Percentiles rank a stretch among this genome's conserved stretches.
phyloP scores from a whole-genome alignment of 495 filamentous ascomycete genomes.

The Wilcoxina mikolae region DNA sequence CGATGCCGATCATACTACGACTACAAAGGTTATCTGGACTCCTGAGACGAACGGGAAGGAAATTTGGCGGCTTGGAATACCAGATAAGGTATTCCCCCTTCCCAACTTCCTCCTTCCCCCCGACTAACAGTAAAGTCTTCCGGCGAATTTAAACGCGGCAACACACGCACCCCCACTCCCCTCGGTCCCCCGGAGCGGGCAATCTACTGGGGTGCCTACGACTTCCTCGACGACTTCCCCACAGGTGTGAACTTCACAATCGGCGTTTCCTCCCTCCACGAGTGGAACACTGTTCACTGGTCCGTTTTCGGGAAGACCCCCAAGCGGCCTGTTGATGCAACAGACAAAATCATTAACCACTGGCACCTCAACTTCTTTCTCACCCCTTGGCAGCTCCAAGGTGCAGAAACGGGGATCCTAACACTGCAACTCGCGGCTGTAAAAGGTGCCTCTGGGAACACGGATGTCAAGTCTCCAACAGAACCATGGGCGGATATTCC shows the following conservation, averaged over 20 bases:
- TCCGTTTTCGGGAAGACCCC: slow-evolving; percentile 38
- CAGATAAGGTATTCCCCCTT: no score
- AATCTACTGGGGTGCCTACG: slow-evolving; percentile 43
- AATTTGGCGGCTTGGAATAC: slow-evolving; percentile 41
- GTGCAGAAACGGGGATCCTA: slow-evolving; percentile 34
- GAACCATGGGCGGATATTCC: slow-evolving; percentile 37
- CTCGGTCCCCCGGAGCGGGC: slow-evolving; percentile 37
- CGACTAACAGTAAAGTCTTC: no score
- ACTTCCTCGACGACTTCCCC: slow-evolving; percentile 41
- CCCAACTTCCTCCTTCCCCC: no score
- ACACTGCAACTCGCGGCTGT: slow-evolving; percentile 43
- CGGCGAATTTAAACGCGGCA: slow-evolving; percentile 42
- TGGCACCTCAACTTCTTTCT: slow-evolving; percentile 42
- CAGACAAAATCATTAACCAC: slow-evolving; percentile 35
- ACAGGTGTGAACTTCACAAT: slow-evolving; percentile 39
- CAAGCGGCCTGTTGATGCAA: slow-evolving; percentile 17
- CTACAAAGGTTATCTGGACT: slow-evolving; percentile 32
- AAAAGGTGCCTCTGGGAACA: slow-evolving; percentile 43
- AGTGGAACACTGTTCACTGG: slow-evolving; percentile 45
- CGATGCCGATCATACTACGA: slow-evolving; percentile 27
- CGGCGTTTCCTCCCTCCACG: slow-evolving; percentile 33
- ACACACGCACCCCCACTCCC: slow-evolving; percentile 32
- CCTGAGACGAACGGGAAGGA: slow-evolving; percentile 39
- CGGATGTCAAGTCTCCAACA: slow-evolving; percentile 37
- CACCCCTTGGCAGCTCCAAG: slow-evolving; percentile 21